Base-by-base conservation (phyloP, 768 basidiomycete species). In the Suillus subaureus region DNA sequence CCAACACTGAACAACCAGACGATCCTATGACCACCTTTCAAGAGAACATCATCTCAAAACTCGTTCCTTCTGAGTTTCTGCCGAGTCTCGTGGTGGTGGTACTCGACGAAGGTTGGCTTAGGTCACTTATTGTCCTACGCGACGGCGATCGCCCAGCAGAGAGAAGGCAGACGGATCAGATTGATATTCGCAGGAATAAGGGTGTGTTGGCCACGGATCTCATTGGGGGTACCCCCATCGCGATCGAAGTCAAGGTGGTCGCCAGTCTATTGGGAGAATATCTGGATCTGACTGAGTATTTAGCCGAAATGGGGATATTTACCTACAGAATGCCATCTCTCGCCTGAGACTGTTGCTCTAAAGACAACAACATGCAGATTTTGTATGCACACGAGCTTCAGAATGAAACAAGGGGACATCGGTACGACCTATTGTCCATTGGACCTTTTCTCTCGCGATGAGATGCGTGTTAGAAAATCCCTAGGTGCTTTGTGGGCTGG, bases 291-390 rank as follows among this genome's bases (percentile, higher is more conserved):
- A 69, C 52, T 60, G 23, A 63, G 58, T 43, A 39, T 42, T 21
- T 62, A 97, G 97, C 97, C 97, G 39, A 99, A 99, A 82, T 99
- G 97, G 96, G 94, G 89, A 4, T 97, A 99, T 77, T 77, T 98
- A 45, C 95, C 97, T 3, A 82, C 81, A 39, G 72, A 83, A 6
- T 68, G 71, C 2, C 83, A 90, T 76, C 81, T 96, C 43, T 90
- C 94, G 7, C 70, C 81, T 4, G 77, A 79, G 45, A 91, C 89
- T 1, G 81, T 76, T 16, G 66, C 71, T 1, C 77, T 87, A 69
- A 98, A 98, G 81, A 81, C 81, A 8, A 78, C 76, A 45, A 89
- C 91, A 18, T 97, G 96, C 79, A 86, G 97, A 68, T 96, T 94
- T 76, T 96, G 94, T 75, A 92, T 98, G 90, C 94, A 98, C 75